Percentiles rank a stretch among this genome's conserved stretches.
Evolutionary conservation across 2,329 filamentous ascomycete species (phyloP).

Genomic region (Claviceps lovelessii): DNA sequence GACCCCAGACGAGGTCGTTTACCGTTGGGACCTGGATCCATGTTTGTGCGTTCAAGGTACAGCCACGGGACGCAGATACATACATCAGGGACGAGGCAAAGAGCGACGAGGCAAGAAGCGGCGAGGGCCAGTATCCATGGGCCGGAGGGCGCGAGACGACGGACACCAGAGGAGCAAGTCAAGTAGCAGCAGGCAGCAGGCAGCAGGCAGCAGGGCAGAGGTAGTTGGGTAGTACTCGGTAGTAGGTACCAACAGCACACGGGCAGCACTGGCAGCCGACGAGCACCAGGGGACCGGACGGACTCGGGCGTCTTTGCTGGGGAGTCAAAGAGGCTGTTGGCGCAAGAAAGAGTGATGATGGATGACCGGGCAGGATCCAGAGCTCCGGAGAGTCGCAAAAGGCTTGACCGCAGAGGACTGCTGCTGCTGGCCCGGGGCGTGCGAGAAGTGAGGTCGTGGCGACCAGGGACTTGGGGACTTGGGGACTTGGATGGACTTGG

Average conservation of each 20-base stretch:
- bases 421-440: neutral
- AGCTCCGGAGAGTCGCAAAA: neutral
- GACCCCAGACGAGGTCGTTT: constrained; percentile 44
- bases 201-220: neutral
- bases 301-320: neutral
- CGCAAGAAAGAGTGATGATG: neutral
- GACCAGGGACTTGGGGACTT: neutral
- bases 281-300: neutral
- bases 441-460: neutral
- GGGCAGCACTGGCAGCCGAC: neutral
- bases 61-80: constrained; percentile 19
- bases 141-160: constrained; percentile 9
- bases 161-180: constrained; percentile 6
- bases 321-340: neutral
- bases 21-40: constrained; percentile 44
- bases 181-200: neutral
- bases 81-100: constrained; percentile 22
- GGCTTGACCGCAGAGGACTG: neutral
- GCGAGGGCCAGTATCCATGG: constrained; percentile 19
- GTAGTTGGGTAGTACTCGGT: neutral
- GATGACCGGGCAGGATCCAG: neutral
- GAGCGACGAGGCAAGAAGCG: constrained; percentile 23
- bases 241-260: neutral
- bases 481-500: neutral
- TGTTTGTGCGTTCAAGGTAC: constrained; percentile 32